phyloP scores from a whole-genome alignment of 2,329 filamentous ascomycete genomes.

The Colletotrichum plurivorum region DNA sequence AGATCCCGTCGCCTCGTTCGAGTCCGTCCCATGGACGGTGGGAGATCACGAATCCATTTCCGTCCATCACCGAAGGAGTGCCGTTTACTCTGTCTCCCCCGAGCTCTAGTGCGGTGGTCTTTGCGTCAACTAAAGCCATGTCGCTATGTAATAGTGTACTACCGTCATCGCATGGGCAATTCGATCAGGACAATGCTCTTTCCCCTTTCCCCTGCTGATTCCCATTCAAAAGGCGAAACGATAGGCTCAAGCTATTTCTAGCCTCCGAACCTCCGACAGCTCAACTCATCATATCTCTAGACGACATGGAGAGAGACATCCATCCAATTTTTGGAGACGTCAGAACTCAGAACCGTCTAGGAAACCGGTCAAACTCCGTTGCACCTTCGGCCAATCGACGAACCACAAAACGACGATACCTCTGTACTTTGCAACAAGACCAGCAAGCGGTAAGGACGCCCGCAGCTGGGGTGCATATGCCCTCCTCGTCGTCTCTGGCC shows the following conservation, averaged over 20 bases:
- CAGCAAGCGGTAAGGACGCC: not conserved
- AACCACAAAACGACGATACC: not conserved
- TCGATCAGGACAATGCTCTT: not conserved
- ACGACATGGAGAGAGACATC: not conserved
- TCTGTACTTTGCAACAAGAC: too few species aligned
- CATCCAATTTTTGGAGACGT: not conserved
- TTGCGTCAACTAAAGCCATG: conserved; percentile 7
- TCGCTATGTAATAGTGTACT: not conserved
- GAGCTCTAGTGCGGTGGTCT: not conserved
- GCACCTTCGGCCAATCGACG: not conserved
- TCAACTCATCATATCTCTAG: not conserved
- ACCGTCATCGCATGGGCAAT: not conserved
- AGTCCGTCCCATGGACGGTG: not conserved
- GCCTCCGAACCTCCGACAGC: conserved; percentile 5
- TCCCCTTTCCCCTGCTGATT: not conserved
- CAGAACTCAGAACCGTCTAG: conserved; percentile 9
- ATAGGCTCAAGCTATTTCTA: conserved; percentile 8
- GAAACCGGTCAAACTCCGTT: conserved; percentile 21
- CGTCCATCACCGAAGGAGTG: conserved; percentile 1
- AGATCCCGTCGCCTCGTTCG: conserved; percentile 11
- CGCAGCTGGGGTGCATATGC: not conserved
- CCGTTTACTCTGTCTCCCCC: too few species aligned
- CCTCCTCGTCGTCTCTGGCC: not conserved
- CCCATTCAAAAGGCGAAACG: conserved; percentile 20
- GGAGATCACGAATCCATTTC: conserved; percentile 11